Evolutionary conservation across 495 filamentous ascomycete genomes (phyloP).

Genomic region (Coniosporium apollinis): DNA sequence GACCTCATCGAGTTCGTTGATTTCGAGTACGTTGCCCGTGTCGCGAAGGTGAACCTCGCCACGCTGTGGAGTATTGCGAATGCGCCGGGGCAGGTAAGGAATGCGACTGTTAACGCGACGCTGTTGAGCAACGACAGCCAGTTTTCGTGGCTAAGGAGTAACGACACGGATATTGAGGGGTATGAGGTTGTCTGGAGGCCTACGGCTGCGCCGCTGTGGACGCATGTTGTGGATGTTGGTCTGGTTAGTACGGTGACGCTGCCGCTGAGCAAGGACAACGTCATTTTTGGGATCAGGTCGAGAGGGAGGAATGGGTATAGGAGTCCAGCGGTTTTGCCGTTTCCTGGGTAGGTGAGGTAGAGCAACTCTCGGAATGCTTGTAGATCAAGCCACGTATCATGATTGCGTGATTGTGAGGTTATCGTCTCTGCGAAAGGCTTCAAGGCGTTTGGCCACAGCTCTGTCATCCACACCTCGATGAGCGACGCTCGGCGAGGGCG

Average conservation of each 20-base stretch:
- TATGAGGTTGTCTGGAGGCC: conserved; percentile 38
- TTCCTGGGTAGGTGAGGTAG: conserved; percentile 3
- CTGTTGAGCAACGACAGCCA: conserved; percentile 28
- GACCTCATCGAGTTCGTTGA: conserved; percentile 36
- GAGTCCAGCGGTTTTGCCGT: conserved; percentile 26
- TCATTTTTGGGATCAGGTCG: conserved; percentile 33
- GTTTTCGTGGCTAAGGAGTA: conserved; percentile 26
- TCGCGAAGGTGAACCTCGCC: conserved; percentile 33
- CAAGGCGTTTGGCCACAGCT: too few relatives aligned
- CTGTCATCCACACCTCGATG: too few relatives aligned
- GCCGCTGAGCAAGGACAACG: conserved; percentile 34
- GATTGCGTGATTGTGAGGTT: too few relatives aligned
- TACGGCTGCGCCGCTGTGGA: conserved; percentile 30
- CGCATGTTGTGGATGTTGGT: conserved; percentile 25
- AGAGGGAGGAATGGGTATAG: conserved; percentile 30
- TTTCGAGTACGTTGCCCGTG: conserved; percentile 32
- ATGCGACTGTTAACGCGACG: conserved; percentile 30
- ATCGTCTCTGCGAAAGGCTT: too few relatives aligned
- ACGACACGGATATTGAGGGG: conserved; percentile 15
- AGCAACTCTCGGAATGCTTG: too few relatives aligned
- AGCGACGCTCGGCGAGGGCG: too few relatives aligned
- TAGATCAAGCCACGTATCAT: too few relatives aligned
- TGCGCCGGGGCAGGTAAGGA: conserved; percentile 27
- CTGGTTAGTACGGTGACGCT: conserved; percentile 23
- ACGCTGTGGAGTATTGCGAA: conserved; percentile 32